Evolutionary conservation across 2,329 filamentous ascomycete genomes (phyloP), one percentile per base, ranked within the genome.

Genomic region (Colletotrichum somersetense): DNA sequence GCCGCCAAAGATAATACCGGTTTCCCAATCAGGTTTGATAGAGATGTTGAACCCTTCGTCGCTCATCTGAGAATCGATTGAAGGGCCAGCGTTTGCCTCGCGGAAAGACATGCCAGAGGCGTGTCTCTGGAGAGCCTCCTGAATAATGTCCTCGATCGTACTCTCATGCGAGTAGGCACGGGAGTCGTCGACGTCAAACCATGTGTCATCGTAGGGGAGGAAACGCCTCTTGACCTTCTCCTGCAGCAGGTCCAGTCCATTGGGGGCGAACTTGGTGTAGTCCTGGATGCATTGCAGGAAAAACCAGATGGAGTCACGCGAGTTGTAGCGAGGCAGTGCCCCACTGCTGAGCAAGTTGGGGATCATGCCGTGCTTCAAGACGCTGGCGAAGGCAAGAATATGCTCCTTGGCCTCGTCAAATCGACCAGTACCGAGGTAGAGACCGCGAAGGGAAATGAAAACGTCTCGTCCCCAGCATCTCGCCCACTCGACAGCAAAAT

Each of bases 351-450:
- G 87, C 26, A 99, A 87, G 78, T 99, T 99, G 18, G 96, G 96
- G 69, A 99, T 95, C 95, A 98, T 97, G 62, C 96, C 96, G 77
- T 99, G 96, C 85, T 99, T 99, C 76, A 99, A 85, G 14, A 99
- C 95, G 79, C 95, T 97, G 2, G 93, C 95, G 83, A 99, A 99
- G 11, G 95, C 96, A 72, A 94, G 85, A 71, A 99, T 97, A 78
- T 99, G 97, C 80, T 98, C 95, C 78, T 91, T 95, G 10, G 96
- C 96, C 79, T 98, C 95, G 2, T 88, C 89, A 77, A 93, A 97
- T 11, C 96, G 91, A 2, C 95, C 94, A 14, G 96, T 98, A 52
- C 93, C 95, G 46, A 99, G 89, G 76, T 93, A 94, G n/a, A 99
- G 86, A 55, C 96, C 96, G 62, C 96, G 92, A 52, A 97, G 89